Evolutionary conservation across 768 basidiomycete species (phyloP).

Genomic region (Bullera alba): DNA sequence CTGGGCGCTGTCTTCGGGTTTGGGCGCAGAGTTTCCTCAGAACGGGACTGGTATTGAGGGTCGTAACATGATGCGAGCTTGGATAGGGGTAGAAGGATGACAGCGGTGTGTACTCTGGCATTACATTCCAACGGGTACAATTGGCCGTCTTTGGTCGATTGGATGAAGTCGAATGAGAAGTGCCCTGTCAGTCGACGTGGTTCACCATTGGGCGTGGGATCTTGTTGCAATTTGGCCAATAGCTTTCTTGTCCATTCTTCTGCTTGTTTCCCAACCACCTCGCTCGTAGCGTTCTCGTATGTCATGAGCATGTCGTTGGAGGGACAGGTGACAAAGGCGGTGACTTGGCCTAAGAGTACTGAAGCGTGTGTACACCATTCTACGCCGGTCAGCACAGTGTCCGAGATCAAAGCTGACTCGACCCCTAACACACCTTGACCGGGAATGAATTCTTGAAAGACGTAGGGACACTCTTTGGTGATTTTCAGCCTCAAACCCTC

Average conservation of each 20-base stretch:
- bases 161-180: conserved; percentile 46
- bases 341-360: conserved; percentile 39
- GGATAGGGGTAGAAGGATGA: conserved; percentile 34
- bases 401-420: conserved; percentile 3
- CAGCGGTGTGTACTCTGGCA: conserved; percentile 44
- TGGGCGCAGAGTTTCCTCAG: conserved; percentile 15
- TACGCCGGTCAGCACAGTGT: not conserved
- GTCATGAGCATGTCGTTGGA: conserved; percentile 48
- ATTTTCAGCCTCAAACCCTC: conserved; percentile 27
- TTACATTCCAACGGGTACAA: conserved; percentile 47
- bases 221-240: conserved; percentile 22
- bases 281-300: conserved; percentile 39
- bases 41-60: not conserved
- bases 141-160: conserved; percentile 32
- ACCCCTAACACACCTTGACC: conserved; percentile 45
- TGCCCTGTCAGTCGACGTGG: conserved; percentile 35
- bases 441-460: conserved; percentile 45
- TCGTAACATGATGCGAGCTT: conserved; percentile 26
- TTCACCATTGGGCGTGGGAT: conserved; percentile 20
- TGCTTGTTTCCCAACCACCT: conserved; percentile 27
- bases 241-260: conserved; percentile 41
- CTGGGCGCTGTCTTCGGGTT: conserved; percentile 16
- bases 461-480: conserved; percentile 37
- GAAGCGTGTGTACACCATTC: conserved; percentile 47
- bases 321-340: conserved; percentile 44